Base-by-base conservation (phyloP, 352 stramenopile genomes). In the Globisporangium alternatum region DNA sequence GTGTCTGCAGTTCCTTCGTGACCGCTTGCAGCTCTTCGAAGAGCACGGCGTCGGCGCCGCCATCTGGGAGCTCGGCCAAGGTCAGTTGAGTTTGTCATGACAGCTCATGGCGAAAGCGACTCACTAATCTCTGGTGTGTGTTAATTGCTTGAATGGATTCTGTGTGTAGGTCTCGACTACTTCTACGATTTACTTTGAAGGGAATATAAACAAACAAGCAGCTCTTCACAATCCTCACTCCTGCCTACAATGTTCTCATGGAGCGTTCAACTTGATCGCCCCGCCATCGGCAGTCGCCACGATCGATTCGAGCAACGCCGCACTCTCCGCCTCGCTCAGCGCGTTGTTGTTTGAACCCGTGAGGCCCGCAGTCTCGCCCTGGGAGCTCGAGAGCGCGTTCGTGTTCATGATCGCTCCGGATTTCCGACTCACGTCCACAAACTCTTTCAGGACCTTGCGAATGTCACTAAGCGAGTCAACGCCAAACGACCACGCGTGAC, bases 21-120 rank as follows among this genome's bases (percentile, higher is more conserved):
- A 94, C 22, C 83, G 86, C 8, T 69, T 94, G 55, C 62, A 71
- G 43, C 65, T 92, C 35, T 91, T 79, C 56, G 62, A 77, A 35
- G 63, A 82, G 43, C 22, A 69, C 15, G 70, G 77, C 37, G 80
- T 88, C 28, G 82, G 86, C 6, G 76, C 72, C 41, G 83, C 78
- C 17, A 75, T 94, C 49, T 94, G 86, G 86, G 86, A 94, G 51
- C 78, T 94, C 58, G 86, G 86, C 25, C 86, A 94, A 87, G 84
- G 83, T 93, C 45, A 25, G 54, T 47, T 31, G 4, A 43, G 2
- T 43, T 48, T 7, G 3, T 57, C 2, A 30, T 25, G 3, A 56
- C 39, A 33, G 5, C n/a, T 59, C 19, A 43, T 10, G 1, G 15
- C 21, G 7, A 60, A 22, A 21, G 25, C 17, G 15, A 37, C 37